Base-by-base conservation (phyloP, 1,284 basidiomycete species). In the Sphaerobolus stellatus region DNA sequence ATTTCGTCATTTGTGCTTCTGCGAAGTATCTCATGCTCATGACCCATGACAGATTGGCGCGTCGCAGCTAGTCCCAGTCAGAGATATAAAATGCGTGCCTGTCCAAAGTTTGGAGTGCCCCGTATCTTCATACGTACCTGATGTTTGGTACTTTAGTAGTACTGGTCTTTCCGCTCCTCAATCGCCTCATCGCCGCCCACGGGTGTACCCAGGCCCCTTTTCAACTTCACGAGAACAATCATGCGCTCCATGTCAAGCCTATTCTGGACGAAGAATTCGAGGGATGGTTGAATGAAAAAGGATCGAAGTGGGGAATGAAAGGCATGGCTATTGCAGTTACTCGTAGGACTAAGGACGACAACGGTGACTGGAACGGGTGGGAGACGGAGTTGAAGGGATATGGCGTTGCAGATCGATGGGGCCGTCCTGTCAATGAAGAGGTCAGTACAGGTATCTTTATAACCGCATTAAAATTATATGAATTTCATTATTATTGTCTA, bases 221-320 rank as follows among this genome's bases (percentile, higher is more conserved):
- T 7, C 22, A n/a, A n/a, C n/a, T n/a, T n/a, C n/a, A n/a, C n/a
- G n/a, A n/a, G 4, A 7, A 38, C 5, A 22, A 7, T 3, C 36
- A 38, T 22, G 36, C 7, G 22, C n/a, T 3, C n/a, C 5, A 7
- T 7, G n/a, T 38, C 36, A 22, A 38, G 22, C 36, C 7, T 38
- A n/a, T 52, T 30, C 50, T 52, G 20, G 50, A 52, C 24, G 41
- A 52, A 25, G 41, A 45, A 44, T 52, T 52, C 13, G 29, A 33
- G 14, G 16, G 4, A 16, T 52, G 50, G 50, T 24, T 46, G 13
- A 18, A 52, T 31, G 29, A 44, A 22, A 45, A 28, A 11, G 50
- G 50, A 14, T 7, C 6, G 5, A n/a, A 11, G 8, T 29, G 41
- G 28, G 50, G 41, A 13, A 52, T 52, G 50, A 52, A 46, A 24